phyloP scores from a whole-genome alignment of 805 yeast species.

The Barnettozyma vustinii region DNA sequence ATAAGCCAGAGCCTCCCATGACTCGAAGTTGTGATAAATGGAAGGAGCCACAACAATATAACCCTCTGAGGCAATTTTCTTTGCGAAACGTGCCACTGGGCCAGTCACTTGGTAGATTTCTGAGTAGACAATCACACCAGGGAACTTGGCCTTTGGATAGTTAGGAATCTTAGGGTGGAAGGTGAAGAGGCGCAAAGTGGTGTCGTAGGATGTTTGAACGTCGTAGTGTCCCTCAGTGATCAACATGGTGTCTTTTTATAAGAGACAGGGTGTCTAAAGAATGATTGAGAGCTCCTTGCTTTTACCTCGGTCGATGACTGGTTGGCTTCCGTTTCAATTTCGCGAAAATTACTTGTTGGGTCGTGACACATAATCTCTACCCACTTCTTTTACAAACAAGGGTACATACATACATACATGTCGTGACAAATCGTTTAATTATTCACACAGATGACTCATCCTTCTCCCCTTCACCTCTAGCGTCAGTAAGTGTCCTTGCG shows the following conservation, averaged over 20 bases:
- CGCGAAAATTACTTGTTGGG: not conserved
- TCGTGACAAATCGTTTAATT: no score
- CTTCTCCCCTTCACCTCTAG: not conserved
- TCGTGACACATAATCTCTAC: not conserved
- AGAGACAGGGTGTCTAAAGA: not conserved
- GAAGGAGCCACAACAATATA: constrained; percentile 77
- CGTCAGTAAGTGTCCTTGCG: not conserved
- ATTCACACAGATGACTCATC: not conserved
- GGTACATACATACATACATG: no score
- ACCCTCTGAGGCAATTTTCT: constrained; percentile 74
- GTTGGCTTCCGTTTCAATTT: not conserved
- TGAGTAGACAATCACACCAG: constrained; percentile 73
- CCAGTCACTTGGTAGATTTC: constrained; percentile 83
- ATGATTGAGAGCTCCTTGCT: not conserved
- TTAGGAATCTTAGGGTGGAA: constrained; percentile 66
- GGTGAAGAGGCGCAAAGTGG: constrained; percentile 59
- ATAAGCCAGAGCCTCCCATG: constrained; percentile 59
- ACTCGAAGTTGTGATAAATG: constrained; percentile 68
- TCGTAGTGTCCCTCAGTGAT: constrained; percentile 62
- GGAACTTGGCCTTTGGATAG: constrained; percentile 75
- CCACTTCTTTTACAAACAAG: no score
- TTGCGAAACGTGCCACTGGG: constrained; percentile 74
- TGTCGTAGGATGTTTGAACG: constrained; percentile 58
- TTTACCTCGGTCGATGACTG: not conserved
- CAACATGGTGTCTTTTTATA: constrained; percentile 40